Evolutionary conservation across 495 filamentous ascomycete species (phyloP).

Genomic region (Glarea lozoyensis): DNA sequence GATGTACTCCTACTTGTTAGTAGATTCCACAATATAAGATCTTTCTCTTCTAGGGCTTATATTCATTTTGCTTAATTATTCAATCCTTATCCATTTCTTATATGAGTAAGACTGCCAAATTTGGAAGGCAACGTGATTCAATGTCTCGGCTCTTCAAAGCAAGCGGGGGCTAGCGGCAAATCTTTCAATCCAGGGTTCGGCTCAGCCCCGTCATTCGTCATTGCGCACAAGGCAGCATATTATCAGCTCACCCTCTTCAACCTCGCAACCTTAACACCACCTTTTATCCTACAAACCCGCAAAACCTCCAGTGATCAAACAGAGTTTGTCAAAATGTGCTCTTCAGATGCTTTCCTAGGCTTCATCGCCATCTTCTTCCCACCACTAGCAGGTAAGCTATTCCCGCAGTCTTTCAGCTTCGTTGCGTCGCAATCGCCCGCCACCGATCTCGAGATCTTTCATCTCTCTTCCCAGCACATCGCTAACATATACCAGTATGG

Average conservation of each 20-base stretch:
- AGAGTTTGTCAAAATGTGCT: constrained; percentile 36
- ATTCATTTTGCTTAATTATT: background rate
- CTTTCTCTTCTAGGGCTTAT: too few relatives aligned
- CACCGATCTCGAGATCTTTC: constrained; percentile 1
- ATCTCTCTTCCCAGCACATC: background rate
- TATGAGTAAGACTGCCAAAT: too few relatives aligned
- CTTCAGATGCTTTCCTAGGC: constrained; percentile 78
- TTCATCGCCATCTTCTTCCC: constrained; percentile 89
- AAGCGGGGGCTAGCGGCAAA: too few relatives aligned
- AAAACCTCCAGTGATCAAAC: background rate
- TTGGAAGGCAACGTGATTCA: too few relatives aligned
- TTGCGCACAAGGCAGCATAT: too few relatives aligned
- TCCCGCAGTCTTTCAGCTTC: constrained; percentile 2
- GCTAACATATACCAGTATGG: constrained; percentile 59
- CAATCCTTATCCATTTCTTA: constrained; percentile 7
- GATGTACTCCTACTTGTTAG: background rate
- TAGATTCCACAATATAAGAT: too few relatives aligned
- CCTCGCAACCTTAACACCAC: background rate
- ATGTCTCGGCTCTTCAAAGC: too few relatives aligned
- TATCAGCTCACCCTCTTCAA: too few relatives aligned
- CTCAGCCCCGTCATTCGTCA: too few relatives aligned
- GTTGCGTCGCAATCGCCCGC: constrained; percentile 6
- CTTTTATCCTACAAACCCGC: constrained; percentile 1
- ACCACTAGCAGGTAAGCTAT: constrained; percentile 71
- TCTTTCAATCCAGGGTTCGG: too few relatives aligned